Conservation (phyloP, 306 rosid species). For the Malus fusca region DNA sequence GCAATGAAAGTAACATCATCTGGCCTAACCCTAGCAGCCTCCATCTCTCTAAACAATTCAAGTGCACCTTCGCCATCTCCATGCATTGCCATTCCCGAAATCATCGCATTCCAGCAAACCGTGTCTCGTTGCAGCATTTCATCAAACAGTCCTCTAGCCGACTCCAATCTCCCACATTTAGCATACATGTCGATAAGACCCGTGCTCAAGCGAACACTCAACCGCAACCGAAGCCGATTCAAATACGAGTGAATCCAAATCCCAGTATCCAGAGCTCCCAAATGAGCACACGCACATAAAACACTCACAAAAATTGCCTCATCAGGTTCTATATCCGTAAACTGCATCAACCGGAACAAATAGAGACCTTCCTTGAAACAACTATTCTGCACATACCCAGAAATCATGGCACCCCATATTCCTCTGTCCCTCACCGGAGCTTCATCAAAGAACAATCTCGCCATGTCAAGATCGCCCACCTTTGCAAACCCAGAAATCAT, state of each 20-base stretch:
- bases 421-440: constrained; percentile 60
- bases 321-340: constrained; percentile 41
- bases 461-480: constrained; percentile 46
- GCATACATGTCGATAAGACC: constrained; percentile 76
- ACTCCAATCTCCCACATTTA: constrained; percentile 56
- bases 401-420: constrained; percentile 89
- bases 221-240: constrained; percentile 21
- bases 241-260: constrained; percentile 56
- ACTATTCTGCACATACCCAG: constrained; percentile 63
- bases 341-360: constrained; percentile 56
- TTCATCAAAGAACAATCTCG: constrained; percentile 63
- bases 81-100: constrained; percentile 64
- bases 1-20: constrained; percentile 74
- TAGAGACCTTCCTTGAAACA: constrained; percentile 71
- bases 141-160: constrained; percentile 40
- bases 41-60: constrained; percentile 52
- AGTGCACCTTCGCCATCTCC: constrained; percentile 60
- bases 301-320: constrained; percentile 61
- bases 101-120: constrained; percentile 73
- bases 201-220: constrained; percentile 44
- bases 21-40: constrained; percentile 27
- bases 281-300: constrained; percentile 72
- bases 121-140: constrained; percentile 40
- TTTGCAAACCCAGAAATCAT: constrained; percentile 68
- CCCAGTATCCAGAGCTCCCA: constrained; percentile 60